Evolutionary conservation across 208 protist species (phyloP).

Genomic region (Trichomonas tenax): DNA sequence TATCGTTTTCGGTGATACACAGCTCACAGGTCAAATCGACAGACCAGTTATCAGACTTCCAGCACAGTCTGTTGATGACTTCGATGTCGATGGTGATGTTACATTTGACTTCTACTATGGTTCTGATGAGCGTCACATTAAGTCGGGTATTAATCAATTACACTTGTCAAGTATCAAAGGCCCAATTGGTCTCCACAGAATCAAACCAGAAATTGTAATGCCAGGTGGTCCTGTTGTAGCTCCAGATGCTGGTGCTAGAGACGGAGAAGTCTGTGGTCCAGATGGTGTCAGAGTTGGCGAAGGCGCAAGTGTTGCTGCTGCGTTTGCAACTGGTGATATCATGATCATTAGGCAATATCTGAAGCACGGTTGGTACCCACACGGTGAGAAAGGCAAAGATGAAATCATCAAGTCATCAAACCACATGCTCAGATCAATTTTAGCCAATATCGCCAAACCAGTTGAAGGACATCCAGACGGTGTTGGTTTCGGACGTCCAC

Average conservation of each 20-base stretch:
- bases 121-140: not conserved
- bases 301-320: not conserved
- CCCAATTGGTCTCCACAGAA: not conserved
- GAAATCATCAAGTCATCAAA: not conserved
- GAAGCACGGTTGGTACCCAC: not conserved
- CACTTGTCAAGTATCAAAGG: not conserved
- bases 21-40: not conserved
- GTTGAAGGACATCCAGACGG: not conserved
- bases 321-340: not conserved
- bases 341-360: not conserved
- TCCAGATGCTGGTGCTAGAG: not conserved
- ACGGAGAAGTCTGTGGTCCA: not conserved
- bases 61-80: not conserved
- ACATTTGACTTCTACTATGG: not conserved
- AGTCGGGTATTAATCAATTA: not conserved
- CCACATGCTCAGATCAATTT: not conserved
- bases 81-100: not conserved
- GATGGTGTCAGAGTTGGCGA: not conserved
- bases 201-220: not conserved
- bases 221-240: not conserved
- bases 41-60: not conserved
- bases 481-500: not conserved
- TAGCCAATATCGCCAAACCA: not conserved
- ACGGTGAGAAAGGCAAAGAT: not conserved
- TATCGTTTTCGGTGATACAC: not conserved